A percentile compares a stretch with the other conserved stretches of the same genome.
Evolutionary conservation across 1,284 basidiomycete species (phyloP).

Genomic region (Malassezia arunalokei): DNA sequence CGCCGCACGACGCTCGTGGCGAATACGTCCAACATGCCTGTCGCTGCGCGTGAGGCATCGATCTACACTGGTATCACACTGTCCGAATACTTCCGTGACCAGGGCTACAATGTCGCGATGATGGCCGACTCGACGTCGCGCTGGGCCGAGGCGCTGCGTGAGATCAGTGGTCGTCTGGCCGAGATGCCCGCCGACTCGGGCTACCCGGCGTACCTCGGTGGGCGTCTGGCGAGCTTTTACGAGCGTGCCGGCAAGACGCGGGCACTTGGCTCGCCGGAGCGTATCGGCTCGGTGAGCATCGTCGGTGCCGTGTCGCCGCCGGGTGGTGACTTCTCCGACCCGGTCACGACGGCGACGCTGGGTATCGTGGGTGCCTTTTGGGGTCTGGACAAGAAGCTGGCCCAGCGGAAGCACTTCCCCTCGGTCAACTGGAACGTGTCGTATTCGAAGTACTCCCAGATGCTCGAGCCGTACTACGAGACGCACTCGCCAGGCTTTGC

Average conservation of each 20-base stretch:
- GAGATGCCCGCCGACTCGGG: slow-evolving; percentile 98
- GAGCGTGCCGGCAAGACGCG: slow-evolving; percentile 96
- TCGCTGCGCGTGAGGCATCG: slow-evolving; percentile 96
- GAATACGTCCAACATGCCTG: slow-evolving; percentile 99
- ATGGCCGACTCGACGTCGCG: slow-evolving; percentile 99
- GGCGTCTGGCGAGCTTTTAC: slow-evolving; percentile 95
- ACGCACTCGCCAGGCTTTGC: slow-evolving; percentile 75
- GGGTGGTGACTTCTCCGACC: slow-evolving; percentile 98
- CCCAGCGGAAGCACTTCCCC: slow-evolving; percentile 94
- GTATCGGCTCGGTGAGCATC: slow-evolving; percentile 89
- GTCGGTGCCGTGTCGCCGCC: slow-evolving; percentile 98
- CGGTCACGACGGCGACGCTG: slow-evolving; percentile 90
- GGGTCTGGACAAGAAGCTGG: slow-evolving; percentile 70
- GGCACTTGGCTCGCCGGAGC: slow-evolving; percentile 75
- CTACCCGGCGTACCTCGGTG: slow-evolving; percentile 91
- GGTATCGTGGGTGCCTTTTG: slow-evolving; percentile 95
- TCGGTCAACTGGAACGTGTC: slow-evolving; percentile 98
- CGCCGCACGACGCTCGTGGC: slow-evolving; percentile 97
- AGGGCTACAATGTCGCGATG: slow-evolving; percentile 95
- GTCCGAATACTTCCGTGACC: slow-evolving; percentile 98
- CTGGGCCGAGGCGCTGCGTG: slow-evolving; percentile 97
- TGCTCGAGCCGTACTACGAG: slow-evolving; percentile 89
- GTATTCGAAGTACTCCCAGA: slow-evolving; percentile 95
- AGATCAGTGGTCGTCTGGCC: slow-evolving; percentile 95
- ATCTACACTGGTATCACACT: slow-evolving; percentile 99